A percentile compares a stretch with the other conserved stretches of the same genome.
Evolutionary conservation across 768 basidiomycete genomes (phyloP).

Genomic region (Rhizopogon rudus): DNA sequence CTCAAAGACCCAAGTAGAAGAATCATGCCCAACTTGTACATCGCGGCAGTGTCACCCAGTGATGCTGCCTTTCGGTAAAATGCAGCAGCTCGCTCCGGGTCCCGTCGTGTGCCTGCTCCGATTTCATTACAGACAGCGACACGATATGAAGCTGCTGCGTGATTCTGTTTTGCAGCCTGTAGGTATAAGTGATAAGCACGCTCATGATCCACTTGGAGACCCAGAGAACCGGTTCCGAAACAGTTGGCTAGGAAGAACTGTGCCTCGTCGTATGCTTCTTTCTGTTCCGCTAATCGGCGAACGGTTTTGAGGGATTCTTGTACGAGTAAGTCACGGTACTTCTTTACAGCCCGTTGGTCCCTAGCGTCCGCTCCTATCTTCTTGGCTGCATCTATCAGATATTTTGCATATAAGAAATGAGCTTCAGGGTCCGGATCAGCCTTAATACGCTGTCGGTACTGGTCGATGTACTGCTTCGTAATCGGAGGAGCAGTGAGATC

Average conservation of each 20-base stretch:
- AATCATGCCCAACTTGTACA: constrained; percentile 99
- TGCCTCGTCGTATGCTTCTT: constrained; percentile 89
- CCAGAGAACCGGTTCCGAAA: constrained; percentile 91
- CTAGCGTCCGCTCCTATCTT: constrained; percentile 71
- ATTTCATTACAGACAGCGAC: constrained; percentile 99
- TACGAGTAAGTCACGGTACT: constrained; percentile 85
- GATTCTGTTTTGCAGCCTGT: constrained; percentile 96
- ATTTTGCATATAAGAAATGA: constrained; percentile 97
- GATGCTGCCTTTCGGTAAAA: constrained; percentile 98
- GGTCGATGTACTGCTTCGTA: constrained; percentile 95
- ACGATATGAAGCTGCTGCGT: constrained; percentile 90
- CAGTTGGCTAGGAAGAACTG: constrained; percentile 99
- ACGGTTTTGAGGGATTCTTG: constrained; percentile 89
- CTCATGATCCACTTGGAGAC: constrained; percentile 96
- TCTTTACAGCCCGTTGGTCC: constrained; percentile 81
- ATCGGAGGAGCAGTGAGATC: constrained; percentile 82
- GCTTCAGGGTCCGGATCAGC: constrained; percentile 97
- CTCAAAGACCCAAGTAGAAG: constrained; percentile 80
- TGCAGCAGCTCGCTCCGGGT: constrained; percentile 82
- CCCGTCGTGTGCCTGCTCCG: constrained; percentile 90
- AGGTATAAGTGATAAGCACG: constrained; percentile 96
- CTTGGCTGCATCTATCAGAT: constrained; percentile 96
- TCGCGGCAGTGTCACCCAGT: constrained; percentile 93
- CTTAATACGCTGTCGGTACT: constrained; percentile 96
- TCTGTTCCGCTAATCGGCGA: constrained; percentile 88